These are phyloP conservation scores for Kodamaea laetipori DNA, from an alignment of 805 yeast species.

Conservation along the genomic window DNA sequence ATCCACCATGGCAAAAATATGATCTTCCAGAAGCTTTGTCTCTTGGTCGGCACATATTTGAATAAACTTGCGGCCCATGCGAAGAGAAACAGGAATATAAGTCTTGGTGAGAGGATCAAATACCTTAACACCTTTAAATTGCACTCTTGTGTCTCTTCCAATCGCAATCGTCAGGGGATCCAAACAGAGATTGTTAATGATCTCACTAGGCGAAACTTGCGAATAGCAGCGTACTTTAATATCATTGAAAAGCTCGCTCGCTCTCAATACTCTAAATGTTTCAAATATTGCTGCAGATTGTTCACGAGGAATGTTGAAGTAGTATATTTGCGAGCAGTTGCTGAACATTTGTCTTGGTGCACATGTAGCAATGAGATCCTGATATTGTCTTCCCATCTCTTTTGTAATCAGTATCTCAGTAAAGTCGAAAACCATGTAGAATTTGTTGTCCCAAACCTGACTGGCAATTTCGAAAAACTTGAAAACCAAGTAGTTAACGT, in stretches of 20 bases:
- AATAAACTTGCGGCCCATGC: conserved; percentile 68
- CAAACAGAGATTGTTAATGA: conserved; percentile 37
- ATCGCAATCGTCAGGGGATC: conserved; percentile 36
- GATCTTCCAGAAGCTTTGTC: conserved; percentile 21
- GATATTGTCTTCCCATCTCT: conserved; percentile 30
- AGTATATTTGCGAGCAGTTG: conserved; percentile 57
- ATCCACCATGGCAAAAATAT: conserved; percentile 37
- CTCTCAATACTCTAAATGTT: conserved; percentile 25
- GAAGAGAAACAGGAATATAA: conserved; percentile 61
- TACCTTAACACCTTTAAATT: conserved; percentile 40
- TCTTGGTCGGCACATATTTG: conserved; percentile 45
- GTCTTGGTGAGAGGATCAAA: conserved; percentile 51
- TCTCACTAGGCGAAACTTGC: conserved; percentile 35
- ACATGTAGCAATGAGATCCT: conserved; percentile 41
- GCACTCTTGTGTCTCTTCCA: conserved; percentile 39
- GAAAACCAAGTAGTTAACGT: conserved; percentile 55
- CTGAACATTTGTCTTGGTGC: conserved; percentile 53
- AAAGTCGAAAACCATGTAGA: conserved; percentile 65
- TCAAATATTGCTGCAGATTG: conserved; percentile 17
- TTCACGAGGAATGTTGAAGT: conserved; percentile 48
- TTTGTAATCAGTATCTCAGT: conserved; percentile 53
- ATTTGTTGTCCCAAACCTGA: conserved; percentile 71
- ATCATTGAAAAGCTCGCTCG: not conserved
- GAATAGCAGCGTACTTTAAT: conserved; percentile 25
- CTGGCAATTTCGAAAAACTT: conserved; percentile 64